These are phyloP conservation scores for Chenopodium quinoa DNA, from an alignment of 148 eudicot species.

Conservation along the genomic window DNA sequence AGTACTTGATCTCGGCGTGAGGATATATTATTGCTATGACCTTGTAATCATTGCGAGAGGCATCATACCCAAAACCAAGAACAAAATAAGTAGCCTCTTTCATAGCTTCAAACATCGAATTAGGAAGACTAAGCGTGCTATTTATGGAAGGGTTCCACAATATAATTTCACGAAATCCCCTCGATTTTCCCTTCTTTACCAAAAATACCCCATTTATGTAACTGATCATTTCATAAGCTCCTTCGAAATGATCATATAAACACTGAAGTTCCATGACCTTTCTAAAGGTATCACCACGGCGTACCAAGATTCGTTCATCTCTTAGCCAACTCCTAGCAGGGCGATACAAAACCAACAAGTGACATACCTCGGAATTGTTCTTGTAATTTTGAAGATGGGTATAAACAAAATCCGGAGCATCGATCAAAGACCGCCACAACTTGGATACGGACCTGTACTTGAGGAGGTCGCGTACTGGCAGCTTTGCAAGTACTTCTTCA, in stretches of 20 bases:
- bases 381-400: constrained; percentile 13
- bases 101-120: background rate
- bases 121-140: background rate
- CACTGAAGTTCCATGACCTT: background rate
- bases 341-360: constrained; percentile 4
- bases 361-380: background rate
- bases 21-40: constrained; percentile 19
- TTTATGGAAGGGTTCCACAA: constrained; percentile 25
- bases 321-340: background rate
- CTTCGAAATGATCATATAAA: background rate
- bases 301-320: constrained; percentile 3
- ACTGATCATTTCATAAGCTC: background rate
- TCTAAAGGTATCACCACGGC: constrained; percentile 26
- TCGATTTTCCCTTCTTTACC: background rate
- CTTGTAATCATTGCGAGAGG: constrained; percentile 15
- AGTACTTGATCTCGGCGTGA: background rate
- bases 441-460: constrained; percentile 15
- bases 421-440: constrained; percentile 23
- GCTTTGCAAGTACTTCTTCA: constrained; percentile 19
- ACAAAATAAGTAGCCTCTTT: constrained; percentile 6
- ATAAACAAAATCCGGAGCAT: constrained; percentile 3
- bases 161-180: background rate
- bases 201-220: constrained; percentile 13
- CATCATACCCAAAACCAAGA: constrained; percentile 24
- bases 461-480: constrained; percentile 15